These are phyloP conservation scores for Yamadazyma insecticola DNA, from an alignment of 805 yeast species.

Conservation along the genomic window DNA sequence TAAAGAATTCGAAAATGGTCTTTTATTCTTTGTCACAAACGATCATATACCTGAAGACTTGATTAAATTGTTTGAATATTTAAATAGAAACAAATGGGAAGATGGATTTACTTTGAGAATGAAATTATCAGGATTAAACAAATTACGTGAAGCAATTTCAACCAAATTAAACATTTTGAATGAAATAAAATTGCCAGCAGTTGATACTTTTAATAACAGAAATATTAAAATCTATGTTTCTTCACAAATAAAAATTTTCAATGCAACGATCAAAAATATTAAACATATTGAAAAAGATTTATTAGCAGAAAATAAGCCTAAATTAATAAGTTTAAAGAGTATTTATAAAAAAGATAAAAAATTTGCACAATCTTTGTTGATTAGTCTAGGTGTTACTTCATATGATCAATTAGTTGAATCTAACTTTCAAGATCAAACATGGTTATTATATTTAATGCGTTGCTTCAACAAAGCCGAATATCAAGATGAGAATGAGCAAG, in stretches of 20 bases:
- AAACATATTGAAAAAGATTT: conserved; percentile 42
- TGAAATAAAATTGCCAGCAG: conserved; percentile 4
- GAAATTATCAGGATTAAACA: conserved; percentile 57
- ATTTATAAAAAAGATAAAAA: conserved; percentile 51
- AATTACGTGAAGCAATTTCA: conserved; percentile 46
- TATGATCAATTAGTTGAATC: conserved; percentile 48
- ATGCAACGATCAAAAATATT: conserved; percentile 40
- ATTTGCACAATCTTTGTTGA: conserved; percentile 50
- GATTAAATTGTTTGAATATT: conserved; percentile 48
- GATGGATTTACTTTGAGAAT: conserved; percentile 43
- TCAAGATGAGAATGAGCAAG: conserved; percentile 16
- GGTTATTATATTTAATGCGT: conserved; percentile 62
- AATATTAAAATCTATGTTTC: conserved; percentile 43
- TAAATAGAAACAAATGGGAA: conserved; percentile 51
- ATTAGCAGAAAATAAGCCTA: conserved; percentile 39
- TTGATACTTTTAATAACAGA: conserved; percentile 3
- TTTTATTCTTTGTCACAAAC: conserved; percentile 36
- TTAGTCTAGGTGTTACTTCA: conserved; percentile 52
- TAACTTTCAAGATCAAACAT: conserved; percentile 51
- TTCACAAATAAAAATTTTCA: conserved; percentile 47
- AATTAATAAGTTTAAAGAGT: conserved; percentile 50
- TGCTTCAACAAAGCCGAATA: conserved; percentile 43
- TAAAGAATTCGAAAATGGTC: conserved; percentile 23
- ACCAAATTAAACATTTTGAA: conserved; percentile 40
- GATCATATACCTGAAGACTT: conserved; percentile 40